Evolutionary conservation across 192 early-diverging fungal species (phyloP).

Genomic region (Oehlia diaphana): DNA sequence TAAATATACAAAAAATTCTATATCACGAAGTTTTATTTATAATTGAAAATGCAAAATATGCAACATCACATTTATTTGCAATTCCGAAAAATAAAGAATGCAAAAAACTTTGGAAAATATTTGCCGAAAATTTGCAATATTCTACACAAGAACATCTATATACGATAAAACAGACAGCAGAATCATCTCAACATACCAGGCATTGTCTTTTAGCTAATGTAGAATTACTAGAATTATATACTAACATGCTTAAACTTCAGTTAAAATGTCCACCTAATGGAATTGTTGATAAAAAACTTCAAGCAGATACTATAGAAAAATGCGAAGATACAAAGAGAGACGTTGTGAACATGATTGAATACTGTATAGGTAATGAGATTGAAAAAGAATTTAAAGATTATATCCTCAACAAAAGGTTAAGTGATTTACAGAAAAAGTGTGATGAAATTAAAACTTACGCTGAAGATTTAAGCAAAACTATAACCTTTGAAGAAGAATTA

Average conservation of each 20-base stretch:
- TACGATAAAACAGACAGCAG: neutral
- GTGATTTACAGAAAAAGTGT: neutral
- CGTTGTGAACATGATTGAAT: neutral
- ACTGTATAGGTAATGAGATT: too few relatives aligned
- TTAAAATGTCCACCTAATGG: neutral
- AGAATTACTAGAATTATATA: neutral
- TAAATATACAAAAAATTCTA: neutral
- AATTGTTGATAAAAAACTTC: neutral
- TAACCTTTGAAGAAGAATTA: neutral
- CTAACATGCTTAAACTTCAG: neutral
- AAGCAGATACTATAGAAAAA: neutral
- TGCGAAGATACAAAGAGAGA: neutral
- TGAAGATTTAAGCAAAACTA: neutral
- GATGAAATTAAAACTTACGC: neutral
- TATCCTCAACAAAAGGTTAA: neutral
- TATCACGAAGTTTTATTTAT: neutral
- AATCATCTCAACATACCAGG: neutral
- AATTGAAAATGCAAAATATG: neutral
- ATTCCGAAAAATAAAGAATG: neutral
- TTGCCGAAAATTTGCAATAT: neutral
- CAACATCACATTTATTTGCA: neutral
- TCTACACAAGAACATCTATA: neutral
- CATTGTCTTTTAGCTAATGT: neutral
- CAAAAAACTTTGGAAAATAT: neutral
- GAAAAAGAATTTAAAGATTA: neutral